A percentile compares a stretch with the other conserved stretches of the same genome.
Conservation (phyloP, 179 eudicot species). For the Gypsophila paniculata region DNA sequence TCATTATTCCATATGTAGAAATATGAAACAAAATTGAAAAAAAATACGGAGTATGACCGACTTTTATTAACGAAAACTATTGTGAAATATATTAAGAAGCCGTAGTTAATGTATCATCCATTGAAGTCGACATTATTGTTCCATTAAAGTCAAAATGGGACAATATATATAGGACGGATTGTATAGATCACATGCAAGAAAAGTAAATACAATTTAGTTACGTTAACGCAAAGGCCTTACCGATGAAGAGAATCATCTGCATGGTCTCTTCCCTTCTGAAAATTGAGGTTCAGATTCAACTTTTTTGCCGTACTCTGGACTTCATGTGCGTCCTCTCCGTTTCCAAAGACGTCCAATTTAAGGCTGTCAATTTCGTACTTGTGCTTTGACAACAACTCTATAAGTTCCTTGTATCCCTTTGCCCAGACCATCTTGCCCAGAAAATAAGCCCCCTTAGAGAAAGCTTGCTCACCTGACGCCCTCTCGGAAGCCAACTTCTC, state of each 20-base stretch:
- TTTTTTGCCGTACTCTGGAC: constrained; percentile 67
- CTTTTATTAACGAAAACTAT: too few species aligned
- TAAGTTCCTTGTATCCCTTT: constrained; percentile 79
- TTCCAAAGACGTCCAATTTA: constrained; percentile 80
- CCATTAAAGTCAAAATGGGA: neutral
- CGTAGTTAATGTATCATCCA: neutral
- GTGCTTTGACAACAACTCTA: constrained; percentile 78
- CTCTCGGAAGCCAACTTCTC: constrained; percentile 81
- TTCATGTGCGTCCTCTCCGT: constrained; percentile 92
- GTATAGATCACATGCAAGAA: neutral
- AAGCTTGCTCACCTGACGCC: constrained; percentile 68
- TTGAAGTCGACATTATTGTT: neutral
- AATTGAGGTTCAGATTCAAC: constrained; percentile 64
- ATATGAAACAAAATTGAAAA: too few species aligned
- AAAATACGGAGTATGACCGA: too few species aligned
- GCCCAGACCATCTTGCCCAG: constrained; percentile 99
- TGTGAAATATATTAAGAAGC: too few species aligned
- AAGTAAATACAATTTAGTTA: neutral
- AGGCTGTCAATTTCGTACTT: constrained; percentile 67
- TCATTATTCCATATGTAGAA: too few species aligned
- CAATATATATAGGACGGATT: neutral
- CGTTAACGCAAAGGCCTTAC: constrained; percentile 34
- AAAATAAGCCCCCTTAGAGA: constrained; percentile 95
- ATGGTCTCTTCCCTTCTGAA: constrained; percentile 94
- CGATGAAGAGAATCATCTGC: constrained; percentile 91